Percentiles rank a stretch among this genome's conserved stretches.
These are phyloP conservation scores for Mychonastes homosphaera DNA, from an alignment of 139 green algal genomes.

Conservation along the genomic window DNA sequence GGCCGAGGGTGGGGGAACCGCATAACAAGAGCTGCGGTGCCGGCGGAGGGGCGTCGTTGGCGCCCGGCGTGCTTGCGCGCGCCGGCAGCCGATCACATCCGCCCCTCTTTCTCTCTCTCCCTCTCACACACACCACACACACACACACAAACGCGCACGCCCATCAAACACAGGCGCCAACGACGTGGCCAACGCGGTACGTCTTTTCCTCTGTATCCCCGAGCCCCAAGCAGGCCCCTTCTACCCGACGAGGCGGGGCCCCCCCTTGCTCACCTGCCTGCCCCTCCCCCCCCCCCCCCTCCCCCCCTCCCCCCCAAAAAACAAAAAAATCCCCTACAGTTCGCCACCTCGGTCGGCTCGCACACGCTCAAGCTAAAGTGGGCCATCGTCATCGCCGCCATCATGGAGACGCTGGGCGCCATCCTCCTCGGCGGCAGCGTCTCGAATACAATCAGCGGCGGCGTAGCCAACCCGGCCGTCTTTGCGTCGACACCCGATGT, in stretches of 20 bases:
- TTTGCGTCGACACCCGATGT: neutral
- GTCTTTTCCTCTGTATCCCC: neutral
- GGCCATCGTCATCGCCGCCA: conserved; percentile 13
- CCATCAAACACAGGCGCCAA: neutral
- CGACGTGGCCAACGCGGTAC: neutral
- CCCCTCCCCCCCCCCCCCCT: no score
- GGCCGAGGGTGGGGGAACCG: no score
- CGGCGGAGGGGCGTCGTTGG: neutral
- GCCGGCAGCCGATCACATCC: neutral
- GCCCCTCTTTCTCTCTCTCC: no score
- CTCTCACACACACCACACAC: no score
- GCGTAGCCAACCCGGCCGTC: conserved; percentile 1
- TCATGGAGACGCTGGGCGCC: conserved; percentile 13
- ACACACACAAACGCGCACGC: no score
- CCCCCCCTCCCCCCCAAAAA: no score
- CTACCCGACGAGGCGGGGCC: neutral
- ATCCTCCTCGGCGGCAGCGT: conserved; percentile 16
- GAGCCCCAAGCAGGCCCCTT: neutral
- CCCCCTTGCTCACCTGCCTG: neutral
- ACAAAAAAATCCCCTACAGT: conserved; percentile 33
- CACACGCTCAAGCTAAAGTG: conserved; percentile 17
- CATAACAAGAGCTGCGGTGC: neutral
- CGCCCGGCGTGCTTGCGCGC: neutral
- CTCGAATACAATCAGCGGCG: conserved; percentile 8
- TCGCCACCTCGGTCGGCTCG: conserved; percentile 29